phyloP scores from a whole-genome alignment of 2,329 filamentous ascomycete genomes.

The Tolypocladium tundrense region DNA sequence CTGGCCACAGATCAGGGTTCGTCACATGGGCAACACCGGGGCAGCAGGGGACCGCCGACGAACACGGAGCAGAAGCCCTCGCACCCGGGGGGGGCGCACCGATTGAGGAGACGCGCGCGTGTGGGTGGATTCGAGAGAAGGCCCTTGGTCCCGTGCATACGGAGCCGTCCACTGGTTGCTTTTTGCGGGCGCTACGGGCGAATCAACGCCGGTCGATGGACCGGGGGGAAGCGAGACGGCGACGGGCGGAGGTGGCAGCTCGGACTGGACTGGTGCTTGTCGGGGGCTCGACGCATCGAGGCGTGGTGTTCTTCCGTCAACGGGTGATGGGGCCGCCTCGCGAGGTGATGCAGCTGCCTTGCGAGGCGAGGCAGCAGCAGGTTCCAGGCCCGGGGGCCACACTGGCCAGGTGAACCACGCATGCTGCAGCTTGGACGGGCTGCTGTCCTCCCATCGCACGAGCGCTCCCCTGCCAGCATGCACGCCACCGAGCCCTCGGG shows the following conservation, averaged over 20 bases:
- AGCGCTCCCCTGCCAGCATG: background rate
- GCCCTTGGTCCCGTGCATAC: background rate
- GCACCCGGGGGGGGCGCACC: background rate
- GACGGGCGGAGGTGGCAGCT: background rate
- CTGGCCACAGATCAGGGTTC: background rate
- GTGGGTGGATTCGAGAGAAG: background rate
- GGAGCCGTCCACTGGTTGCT: background rate
- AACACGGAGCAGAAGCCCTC: background rate
- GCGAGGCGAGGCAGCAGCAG: background rate
- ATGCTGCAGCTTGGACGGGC: background rate
- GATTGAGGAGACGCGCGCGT: background rate
- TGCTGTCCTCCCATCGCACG: background rate
- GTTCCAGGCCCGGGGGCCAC: no score
- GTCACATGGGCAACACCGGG: background rate
- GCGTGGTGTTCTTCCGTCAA: background rate
- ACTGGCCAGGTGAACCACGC: no score
- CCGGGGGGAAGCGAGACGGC: background rate
- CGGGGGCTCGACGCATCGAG: no score
- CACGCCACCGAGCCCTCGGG: background rate
- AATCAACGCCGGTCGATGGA: background rate
- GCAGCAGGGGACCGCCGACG: background rate
- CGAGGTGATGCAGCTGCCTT: background rate
- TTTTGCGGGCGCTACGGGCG: background rate
- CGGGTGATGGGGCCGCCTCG: background rate
- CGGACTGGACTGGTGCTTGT: background rate